Percentiles rank a stretch among this genome's conserved stretches.
These are phyloP conservation scores for Paraleonurus japonicus DNA, from an alignment of 257 asterid species.

Conservation along the genomic window DNA sequence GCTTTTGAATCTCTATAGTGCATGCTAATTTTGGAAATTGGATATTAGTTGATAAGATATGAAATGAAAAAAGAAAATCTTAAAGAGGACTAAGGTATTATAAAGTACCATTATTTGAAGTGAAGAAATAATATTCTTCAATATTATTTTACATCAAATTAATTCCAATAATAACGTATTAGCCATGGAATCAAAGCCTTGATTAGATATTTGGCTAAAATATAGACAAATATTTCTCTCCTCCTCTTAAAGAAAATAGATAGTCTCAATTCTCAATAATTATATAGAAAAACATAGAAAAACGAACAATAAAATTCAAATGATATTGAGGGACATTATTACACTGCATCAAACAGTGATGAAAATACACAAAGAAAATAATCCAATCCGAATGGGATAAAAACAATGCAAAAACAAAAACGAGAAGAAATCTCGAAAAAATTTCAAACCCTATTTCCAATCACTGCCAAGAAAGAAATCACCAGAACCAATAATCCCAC, in stretches of 20 bases:
- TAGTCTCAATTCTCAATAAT: too few species aligned
- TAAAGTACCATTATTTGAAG: neutral
- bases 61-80: too few species aligned
- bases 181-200: neutral
- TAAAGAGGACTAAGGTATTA: too few species aligned
- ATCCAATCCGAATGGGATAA: neutral
- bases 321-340: neutral
- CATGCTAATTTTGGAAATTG: too few species aligned
- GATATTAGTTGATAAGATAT: too few species aligned
- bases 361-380: neutral
- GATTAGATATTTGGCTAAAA: neutral
- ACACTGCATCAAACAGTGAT: neutral
- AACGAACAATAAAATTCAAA: neutral
- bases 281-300: too few species aligned
- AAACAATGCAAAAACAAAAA: neutral
- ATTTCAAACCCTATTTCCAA: slow-evolving; percentile 36
- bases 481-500: slow-evolving; percentile 30
- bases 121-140: neutral
- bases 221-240: too few species aligned
- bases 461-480: slow-evolving; percentile 33
- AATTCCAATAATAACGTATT: neutral
- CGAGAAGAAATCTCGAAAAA: neutral
- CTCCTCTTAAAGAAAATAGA: too few species aligned
- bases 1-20: too few species aligned
- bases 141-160: neutral